Evolutionary conservation across 2,329 filamentous ascomycete species (phyloP).

Genomic region (Trichoderma gracile): DNA sequence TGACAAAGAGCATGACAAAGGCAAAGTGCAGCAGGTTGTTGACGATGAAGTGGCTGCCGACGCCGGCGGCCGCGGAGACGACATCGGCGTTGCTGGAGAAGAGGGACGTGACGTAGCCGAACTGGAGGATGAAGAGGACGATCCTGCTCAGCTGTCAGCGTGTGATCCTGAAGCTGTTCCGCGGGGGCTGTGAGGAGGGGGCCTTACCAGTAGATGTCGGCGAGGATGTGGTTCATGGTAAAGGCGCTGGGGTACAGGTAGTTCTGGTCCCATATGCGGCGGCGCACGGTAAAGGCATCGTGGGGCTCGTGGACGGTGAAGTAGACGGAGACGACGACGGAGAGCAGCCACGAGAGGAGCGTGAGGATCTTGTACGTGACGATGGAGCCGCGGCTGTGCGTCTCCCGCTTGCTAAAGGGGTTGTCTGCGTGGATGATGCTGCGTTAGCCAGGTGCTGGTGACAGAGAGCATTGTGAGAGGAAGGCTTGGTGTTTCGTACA

Average conservation of each 20-base stretch:
- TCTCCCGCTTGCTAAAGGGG: conserved; percentile 72
- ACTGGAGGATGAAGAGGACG: conserved; percentile 71
- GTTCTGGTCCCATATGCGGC: conserved; percentile 76
- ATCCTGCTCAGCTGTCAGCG: conserved; percentile 51
- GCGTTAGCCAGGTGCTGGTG: not conserved
- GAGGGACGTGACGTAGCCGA: conserved; percentile 73
- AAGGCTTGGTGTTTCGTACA: conserved; percentile 22
- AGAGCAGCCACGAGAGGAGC: conserved; percentile 71
- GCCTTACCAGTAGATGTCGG: conserved; percentile 75
- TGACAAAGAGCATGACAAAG: conserved; percentile 82
- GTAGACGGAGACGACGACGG: conserved; percentile 71
- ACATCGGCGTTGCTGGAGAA: conserved; percentile 66
- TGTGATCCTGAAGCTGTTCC: not conserved
- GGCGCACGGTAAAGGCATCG: conserved; percentile 59
- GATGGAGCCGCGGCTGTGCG: conserved; percentile 62
- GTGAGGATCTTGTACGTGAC: conserved; percentile 75
- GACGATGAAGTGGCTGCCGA: conserved; percentile 80
- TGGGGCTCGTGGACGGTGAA: conserved; percentile 67
- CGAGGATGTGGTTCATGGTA: conserved; percentile 65
- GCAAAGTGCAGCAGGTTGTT: conserved; percentile 82
- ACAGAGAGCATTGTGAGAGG: no score
- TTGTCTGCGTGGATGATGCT: conserved; percentile 60
- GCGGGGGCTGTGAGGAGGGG: no score
- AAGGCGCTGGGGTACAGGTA: conserved; percentile 68
- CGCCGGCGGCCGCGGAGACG: conserved; percentile 70